Percentiles rank a stretch among this genome's conserved stretches.
Conservation (phyloP, 352 stramenopile species). For the Globisporangium spiculum region DNA sequence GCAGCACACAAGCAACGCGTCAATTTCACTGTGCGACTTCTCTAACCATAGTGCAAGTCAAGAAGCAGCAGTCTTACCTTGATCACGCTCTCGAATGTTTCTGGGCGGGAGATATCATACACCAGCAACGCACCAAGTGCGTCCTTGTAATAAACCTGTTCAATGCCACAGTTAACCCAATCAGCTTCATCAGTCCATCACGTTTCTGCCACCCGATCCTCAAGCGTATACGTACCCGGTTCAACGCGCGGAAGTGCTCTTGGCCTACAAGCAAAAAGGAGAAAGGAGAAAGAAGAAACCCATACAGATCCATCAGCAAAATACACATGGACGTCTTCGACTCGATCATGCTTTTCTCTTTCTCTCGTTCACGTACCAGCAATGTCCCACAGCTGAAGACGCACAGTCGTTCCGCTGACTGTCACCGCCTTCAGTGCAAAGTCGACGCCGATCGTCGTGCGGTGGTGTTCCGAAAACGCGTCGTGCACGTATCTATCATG, state of each 20-base stretch:
- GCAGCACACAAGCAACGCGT: neutral
- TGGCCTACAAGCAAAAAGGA: conserved; percentile 44
- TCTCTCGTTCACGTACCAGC: conserved; percentile 31
- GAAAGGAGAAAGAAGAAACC: neutral
- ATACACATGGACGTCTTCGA: neutral
- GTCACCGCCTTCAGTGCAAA: conserved; percentile 91
- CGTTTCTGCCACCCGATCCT: neutral
- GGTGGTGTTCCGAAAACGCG: conserved; percentile 90
- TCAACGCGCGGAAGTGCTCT: conserved; percentile 93
- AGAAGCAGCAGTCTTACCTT: conserved; percentile 37
- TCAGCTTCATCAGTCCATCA: neutral
- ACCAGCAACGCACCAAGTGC: conserved; percentile 89
- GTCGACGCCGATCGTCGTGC: conserved; percentile 91
- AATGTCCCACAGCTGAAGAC: conserved; percentile 94
- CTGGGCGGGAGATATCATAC: conserved; percentile 90
- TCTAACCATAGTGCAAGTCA: neutral
- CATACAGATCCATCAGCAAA: neutral
- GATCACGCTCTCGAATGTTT: conserved; percentile 89
- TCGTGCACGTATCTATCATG: conserved; percentile 81
- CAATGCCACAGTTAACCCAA: neutral
- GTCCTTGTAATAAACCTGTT: conserved; percentile 92
- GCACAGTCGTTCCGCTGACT: conserved; percentile 83
- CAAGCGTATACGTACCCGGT: conserved; percentile 47
- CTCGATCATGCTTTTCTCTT: neutral
- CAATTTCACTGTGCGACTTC: neutral